Conservation (phyloP, 2,329 filamentous ascomycete genomes). For the Teratosphaeria nubilosa region DNA sequence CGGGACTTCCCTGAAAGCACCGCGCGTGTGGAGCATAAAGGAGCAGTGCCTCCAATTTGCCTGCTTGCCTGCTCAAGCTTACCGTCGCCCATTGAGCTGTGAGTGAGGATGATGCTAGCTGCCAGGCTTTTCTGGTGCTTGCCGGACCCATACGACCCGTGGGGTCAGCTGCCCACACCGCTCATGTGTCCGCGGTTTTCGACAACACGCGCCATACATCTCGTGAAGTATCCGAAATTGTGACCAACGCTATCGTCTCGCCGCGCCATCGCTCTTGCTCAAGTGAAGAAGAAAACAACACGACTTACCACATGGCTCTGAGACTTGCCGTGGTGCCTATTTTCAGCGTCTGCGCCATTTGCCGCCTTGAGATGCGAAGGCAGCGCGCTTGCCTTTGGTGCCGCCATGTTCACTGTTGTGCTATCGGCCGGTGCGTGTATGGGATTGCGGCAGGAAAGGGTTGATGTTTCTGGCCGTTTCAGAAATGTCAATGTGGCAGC, state of each 20-base stretch:
- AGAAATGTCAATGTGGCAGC: neutral
- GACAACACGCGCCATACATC: neutral
- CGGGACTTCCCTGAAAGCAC: neutral
- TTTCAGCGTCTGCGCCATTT: slow-evolving; percentile 29
- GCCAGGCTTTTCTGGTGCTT: neutral
- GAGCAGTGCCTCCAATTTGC: neutral
- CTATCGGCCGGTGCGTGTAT: neutral
- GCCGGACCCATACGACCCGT: neutral
- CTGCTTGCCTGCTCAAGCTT: neutral
- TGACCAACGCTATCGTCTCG: neutral
- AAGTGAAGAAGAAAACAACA: neutral
- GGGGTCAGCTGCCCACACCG: neutral
- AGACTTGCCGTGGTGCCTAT: slow-evolving; percentile 73
- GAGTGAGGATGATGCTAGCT: neutral
- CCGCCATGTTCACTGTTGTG: slow-evolving; percentile 16
- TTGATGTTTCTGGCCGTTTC: neutral
- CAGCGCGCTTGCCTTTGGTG: slow-evolving; percentile 57
- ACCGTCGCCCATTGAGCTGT: neutral
- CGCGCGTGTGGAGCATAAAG: neutral
- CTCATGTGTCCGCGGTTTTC: neutral
- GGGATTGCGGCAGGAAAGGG: neutral
- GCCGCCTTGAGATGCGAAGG: slow-evolving; percentile 68
- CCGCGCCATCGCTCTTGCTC: neutral
- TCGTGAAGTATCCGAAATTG: neutral
- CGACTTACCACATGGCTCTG: slow-evolving; percentile 72